A percentile compares a stretch with the other conserved stretches of the same genome.
phyloP scores from a whole-genome alignment of 1,284 basidiomycete species.

The Boletellus deceptivus region DNA sequence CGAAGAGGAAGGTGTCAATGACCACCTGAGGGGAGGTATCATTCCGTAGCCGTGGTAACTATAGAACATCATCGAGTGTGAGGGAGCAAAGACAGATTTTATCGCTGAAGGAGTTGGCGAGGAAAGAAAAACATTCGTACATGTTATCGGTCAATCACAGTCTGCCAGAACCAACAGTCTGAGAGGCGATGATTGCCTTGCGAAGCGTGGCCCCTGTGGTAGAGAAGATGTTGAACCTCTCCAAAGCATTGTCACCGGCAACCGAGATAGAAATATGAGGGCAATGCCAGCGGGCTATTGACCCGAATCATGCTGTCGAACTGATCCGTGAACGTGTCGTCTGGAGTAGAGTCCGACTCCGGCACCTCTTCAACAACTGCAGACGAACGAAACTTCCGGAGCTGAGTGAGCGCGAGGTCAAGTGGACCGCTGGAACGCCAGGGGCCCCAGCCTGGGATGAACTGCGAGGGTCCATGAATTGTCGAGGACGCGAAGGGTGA shows the following conservation, averaged over 20 bases:
- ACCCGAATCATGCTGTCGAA: not conserved
- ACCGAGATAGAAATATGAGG: not conserved
- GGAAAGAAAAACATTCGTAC: not conserved
- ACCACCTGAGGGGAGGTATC: not conserved
- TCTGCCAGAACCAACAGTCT: not conserved
- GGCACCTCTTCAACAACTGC: not conserved
- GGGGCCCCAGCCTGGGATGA: too few relatives aligned
- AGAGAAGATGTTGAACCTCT: constrained; percentile 1
- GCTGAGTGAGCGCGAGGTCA: not conserved
- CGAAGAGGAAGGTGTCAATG: not conserved
- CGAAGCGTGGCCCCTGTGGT: not conserved
- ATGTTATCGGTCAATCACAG: not conserved
- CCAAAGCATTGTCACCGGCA: too few relatives aligned
- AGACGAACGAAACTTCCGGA: not conserved
- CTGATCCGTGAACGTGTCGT: not conserved
- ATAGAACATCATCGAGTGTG: not conserved
- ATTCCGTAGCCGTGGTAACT: not conserved
- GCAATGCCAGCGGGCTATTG: not conserved
- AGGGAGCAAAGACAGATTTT: not conserved
- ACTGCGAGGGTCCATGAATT: too few relatives aligned
- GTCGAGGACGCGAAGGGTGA: too few relatives aligned
- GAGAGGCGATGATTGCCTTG: not conserved
- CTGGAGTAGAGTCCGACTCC: not conserved
- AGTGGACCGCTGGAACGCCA: too few relatives aligned
- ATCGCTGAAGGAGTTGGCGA: not conserved